These are phyloP conservation scores for Pseudocercospora pini-densiflorae DNA, from an alignment of 2,329 filamentous ascomycete species.

Conservation along the genomic window DNA sequence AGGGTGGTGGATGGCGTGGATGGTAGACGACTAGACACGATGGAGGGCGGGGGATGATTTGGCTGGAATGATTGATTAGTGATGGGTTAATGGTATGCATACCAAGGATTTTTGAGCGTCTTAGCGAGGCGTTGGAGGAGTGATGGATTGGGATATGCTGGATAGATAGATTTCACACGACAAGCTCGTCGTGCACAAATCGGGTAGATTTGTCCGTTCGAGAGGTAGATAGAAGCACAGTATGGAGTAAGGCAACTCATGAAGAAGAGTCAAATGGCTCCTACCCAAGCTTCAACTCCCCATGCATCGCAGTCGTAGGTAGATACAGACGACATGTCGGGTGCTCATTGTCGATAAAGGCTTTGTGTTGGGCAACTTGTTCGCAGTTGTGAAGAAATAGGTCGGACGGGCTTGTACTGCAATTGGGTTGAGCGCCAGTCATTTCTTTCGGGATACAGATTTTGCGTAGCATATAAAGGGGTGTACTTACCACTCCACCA, in stretches of 20 bases:
- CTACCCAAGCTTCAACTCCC: background rate
- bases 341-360: no score
- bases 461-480: background rate
- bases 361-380: background rate
- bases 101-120: background rate
- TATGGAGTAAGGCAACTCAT: background rate
- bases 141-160: background rate
- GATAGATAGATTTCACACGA: background rate
- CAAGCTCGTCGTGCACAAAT: background rate
- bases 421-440: background rate
- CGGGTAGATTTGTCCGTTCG: background rate
- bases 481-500: background rate
- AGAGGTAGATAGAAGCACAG: background rate
- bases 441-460: background rate
- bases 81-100: background rate
- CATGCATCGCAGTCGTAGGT: background rate
- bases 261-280: background rate
- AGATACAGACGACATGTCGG: background rate
- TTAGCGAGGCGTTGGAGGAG: background rate
- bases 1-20: background rate
- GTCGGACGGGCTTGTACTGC: background rate
- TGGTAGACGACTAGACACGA: no score
- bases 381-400: background rate
- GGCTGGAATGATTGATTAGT: background rate
- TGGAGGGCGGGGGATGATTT: background rate